Evolutionary conservation across 768 basidiomycete species (phyloP).

Genomic region (Calocybe indica): DNA sequence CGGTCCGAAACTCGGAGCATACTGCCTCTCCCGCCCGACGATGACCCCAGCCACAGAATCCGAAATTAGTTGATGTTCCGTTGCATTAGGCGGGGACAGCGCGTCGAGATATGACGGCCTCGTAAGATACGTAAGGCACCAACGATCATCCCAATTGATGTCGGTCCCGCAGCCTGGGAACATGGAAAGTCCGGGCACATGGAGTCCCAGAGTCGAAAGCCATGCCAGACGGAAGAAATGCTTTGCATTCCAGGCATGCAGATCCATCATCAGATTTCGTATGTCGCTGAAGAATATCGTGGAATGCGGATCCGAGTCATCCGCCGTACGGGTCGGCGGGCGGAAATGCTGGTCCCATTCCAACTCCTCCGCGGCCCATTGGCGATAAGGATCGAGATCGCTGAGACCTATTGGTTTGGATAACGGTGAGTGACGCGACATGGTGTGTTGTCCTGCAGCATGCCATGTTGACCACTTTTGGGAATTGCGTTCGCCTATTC

Average conservation of each 20-base stretch:
- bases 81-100: constrained; percentile 42
- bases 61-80: constrained; percentile 30
- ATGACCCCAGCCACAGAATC: constrained; percentile 63
- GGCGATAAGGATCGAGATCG: constrained; percentile 56
- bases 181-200: constrained; percentile 58
- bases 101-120: constrained; percentile 37
- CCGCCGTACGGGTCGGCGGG: constrained; percentile 50
- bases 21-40: constrained; percentile 61
- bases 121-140: constrained; percentile 46
- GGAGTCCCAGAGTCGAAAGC: constrained; percentile 66
- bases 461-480: constrained; percentile 69
- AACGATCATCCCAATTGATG: constrained; percentile 61
- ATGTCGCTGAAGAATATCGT: constrained; percentile 73
- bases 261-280: constrained; percentile 44
- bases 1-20: constrained; percentile 57
- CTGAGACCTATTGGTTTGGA: constrained; percentile 4
- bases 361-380: constrained; percentile 61
- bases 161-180: constrained; percentile 25
- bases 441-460: constrained; percentile 32
- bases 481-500: constrained; percentile 63
- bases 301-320: constrained; percentile 62
- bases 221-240: constrained; percentile 59
- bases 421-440: constrained; percentile 5
- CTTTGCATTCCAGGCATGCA: constrained; percentile 40
- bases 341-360: constrained; percentile 34